A percentile compares a stretch with the other conserved stretches of the same genome.
These are phyloP conservation scores for Candida endomychidarum DNA, from an alignment of 805 yeast genomes.

Conservation along the genomic window DNA sequence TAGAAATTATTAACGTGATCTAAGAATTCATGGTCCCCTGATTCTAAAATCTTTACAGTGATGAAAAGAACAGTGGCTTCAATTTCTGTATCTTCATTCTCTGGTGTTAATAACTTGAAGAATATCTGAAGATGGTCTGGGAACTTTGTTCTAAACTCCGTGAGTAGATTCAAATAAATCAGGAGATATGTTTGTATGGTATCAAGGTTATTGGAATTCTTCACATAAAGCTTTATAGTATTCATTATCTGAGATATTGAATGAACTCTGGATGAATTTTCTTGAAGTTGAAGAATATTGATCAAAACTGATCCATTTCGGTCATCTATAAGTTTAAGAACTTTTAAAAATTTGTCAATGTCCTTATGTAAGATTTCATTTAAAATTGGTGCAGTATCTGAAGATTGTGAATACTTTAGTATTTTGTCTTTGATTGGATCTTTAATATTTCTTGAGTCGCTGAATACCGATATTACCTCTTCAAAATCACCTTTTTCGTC, in stretches of 20 bases:
- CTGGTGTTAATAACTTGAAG: conserved; percentile 20
- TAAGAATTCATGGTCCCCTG: conserved; percentile 14
- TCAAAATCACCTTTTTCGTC: neutral
- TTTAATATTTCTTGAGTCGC: neutral
- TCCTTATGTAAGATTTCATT: conserved; percentile 20
- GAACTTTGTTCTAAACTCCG: conserved; percentile 19
- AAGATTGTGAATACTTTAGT: conserved; percentile 14
- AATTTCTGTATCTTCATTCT: conserved; percentile 11
- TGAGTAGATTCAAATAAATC: conserved; percentile 20
- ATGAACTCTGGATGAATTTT: conserved; percentile 2
- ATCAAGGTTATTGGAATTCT: conserved; percentile 7
- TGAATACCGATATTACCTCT: neutral
- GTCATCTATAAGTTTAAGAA: conserved; percentile 17
- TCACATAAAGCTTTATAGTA: conserved; percentile 11
- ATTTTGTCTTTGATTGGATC: conserved; percentile 1
- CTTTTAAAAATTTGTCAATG: conserved; percentile 17
- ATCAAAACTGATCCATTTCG: conserved; percentile 16
- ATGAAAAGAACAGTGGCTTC: conserved; percentile 22
- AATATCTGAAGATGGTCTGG: conserved; percentile 23
- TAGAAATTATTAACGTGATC: conserved; percentile 23
- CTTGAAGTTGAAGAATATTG: conserved; percentile 13
- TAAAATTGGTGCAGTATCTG: conserved; percentile 12
- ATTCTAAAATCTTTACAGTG: conserved; percentile 21
- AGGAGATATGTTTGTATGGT: conserved; percentile 13
- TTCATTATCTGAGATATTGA: conserved; percentile 7